phyloP scores from a whole-genome alignment of 2,329 filamentous ascomycete species.

The Ascochyta viciae-villosae region DNA sequence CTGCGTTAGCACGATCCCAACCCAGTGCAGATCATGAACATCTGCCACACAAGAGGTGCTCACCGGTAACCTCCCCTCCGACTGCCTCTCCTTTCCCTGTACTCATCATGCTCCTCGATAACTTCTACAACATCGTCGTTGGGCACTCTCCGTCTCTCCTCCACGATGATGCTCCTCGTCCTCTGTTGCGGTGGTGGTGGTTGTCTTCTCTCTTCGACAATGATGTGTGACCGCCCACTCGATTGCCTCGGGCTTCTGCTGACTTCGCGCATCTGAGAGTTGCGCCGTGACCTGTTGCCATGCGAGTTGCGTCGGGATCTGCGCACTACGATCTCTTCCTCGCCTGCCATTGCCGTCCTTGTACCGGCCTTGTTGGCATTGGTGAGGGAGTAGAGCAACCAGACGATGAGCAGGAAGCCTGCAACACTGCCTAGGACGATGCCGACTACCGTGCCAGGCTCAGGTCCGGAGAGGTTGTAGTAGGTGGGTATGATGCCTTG shows the following conservation, averaged over 20 bases:
- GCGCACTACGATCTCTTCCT: constrained; percentile 65
- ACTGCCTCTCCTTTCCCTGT: constrained; percentile 47
- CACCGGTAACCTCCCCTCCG: constrained; percentile 57
- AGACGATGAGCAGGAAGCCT: constrained; percentile 61
- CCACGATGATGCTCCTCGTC: constrained; percentile 52
- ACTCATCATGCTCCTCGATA: constrained; percentile 61
- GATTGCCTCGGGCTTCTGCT: constrained; percentile 47
- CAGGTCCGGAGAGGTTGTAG: constrained; percentile 63
- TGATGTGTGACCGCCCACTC: constrained; percentile 41
- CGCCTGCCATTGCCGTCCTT: constrained; percentile 51
- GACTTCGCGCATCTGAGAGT: constrained; percentile 47
- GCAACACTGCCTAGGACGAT: constrained; percentile 64
- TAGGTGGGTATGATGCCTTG: constrained; percentile 64
- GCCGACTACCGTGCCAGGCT: constrained; percentile 65
- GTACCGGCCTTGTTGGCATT: constrained; percentile 41
- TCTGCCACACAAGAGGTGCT: constrained; percentile 26
- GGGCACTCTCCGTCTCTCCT: constrained; percentile 53
- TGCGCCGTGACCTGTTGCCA: constrained; percentile 41
- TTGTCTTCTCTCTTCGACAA: constrained; percentile 48
- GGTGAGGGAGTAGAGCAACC: constrained; percentile 56
- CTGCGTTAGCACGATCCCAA: constrained; percentile 7
- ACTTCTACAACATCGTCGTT: constrained; percentile 65
- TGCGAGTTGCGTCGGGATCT: constrained; percentile 39
- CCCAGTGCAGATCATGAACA: constrained; percentile 6
- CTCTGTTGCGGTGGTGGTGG: constrained; percentile 30